phyloP scores from a whole-genome alignment of 2,329 filamentous ascomycete genomes.

The Myriangium duriaei region DNA sequence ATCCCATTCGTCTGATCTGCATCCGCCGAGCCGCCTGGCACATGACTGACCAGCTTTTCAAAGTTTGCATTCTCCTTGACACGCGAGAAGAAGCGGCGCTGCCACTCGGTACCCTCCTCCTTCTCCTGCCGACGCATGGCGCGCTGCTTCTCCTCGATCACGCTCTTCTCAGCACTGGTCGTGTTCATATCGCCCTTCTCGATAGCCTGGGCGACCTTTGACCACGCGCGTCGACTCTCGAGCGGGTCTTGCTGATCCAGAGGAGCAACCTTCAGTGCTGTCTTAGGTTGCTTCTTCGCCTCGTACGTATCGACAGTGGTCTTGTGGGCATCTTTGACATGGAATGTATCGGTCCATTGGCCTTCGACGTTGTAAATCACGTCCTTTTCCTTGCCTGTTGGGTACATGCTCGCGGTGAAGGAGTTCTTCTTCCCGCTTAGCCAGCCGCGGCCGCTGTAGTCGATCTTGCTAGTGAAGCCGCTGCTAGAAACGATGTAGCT shows the following conservation, averaged over 20 bases:
- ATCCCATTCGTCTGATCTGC: constrained; percentile 55
- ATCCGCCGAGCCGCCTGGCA: constrained; percentile 36
- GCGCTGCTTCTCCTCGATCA: constrained; percentile 82
- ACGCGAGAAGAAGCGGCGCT: constrained; percentile 65
- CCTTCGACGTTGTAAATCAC: constrained; percentile 71
- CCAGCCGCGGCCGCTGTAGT: constrained; percentile 92
- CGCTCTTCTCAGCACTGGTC: constrained; percentile 65
- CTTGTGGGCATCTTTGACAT: constrained; percentile 55
- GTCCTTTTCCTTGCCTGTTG: constrained; percentile 55
- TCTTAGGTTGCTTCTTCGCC: constrained; percentile 38
- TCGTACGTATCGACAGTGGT: constrained; percentile 35
- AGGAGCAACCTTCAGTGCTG: constrained; percentile 57
- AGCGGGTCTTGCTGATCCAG: constrained; percentile 72
- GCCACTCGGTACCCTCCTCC: constrained; percentile 64
- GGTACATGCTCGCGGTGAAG: constrained; percentile 65
- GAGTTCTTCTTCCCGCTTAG: constrained; percentile 91
- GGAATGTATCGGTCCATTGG: constrained; percentile 79
- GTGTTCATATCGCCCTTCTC: constrained; percentile 71
- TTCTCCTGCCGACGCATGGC: constrained; percentile 62
- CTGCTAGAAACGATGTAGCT: constrained; percentile 78
- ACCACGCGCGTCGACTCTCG: constrained; percentile 81
- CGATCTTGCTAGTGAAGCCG: constrained; percentile 78
- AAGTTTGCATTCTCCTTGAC: constrained; percentile 29
- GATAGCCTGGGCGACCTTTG: constrained; percentile 71
- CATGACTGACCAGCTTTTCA: constrained; percentile 36